A percentile compares a stretch with the other conserved stretches of the same genome.
Evolutionary conservation across 2,329 filamentous ascomycete genomes (phyloP).

Genomic region (Fusarium siculi): DNA sequence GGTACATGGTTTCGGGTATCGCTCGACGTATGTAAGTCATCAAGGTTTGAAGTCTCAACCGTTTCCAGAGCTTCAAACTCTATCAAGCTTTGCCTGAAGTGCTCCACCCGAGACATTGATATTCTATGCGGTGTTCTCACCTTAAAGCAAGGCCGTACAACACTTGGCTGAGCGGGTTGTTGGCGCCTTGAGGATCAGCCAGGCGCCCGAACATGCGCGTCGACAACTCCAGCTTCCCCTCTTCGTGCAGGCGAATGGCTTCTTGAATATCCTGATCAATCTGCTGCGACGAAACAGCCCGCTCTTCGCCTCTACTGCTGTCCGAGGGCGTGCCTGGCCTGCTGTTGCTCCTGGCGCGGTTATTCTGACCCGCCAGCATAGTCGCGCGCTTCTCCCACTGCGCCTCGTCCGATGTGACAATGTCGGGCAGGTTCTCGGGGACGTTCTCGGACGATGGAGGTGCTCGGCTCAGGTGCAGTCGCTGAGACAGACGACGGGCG

Average conservation of each 20-base stretch:
- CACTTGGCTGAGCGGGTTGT: constrained; percentile 95
- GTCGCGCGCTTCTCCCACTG: constrained; percentile 95
- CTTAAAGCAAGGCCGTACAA: constrained; percentile 91
- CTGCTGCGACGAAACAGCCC: constrained; percentile 57
- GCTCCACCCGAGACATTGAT: constrained; percentile 25
- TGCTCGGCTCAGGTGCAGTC: constrained; percentile 72
- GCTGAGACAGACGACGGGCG: constrained; percentile 69
- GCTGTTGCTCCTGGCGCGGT: constrained; percentile 54
- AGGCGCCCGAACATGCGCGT: constrained; percentile 87
- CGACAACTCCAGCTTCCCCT: constrained; percentile 79
- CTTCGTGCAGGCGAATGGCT: constrained; percentile 93
- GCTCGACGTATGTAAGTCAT: not conserved
- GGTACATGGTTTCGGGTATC: not conserved
- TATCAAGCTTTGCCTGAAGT: not conserved
- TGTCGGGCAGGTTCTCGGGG: constrained; percentile 81
- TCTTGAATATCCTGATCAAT: constrained; percentile 84
- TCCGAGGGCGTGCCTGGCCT: constrained; percentile 53
- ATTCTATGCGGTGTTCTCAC: constrained; percentile 54
- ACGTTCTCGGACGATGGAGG: constrained; percentile 76
- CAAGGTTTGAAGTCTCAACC: constrained; percentile 19
- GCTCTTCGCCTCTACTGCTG: constrained; percentile 37
- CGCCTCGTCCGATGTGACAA: constrained; percentile 70
- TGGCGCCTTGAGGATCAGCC: constrained; percentile 84
- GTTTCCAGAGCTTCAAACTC: constrained; percentile 15
- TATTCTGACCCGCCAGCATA: constrained; percentile 77